A percentile compares a stretch with the other conserved stretches of the same genome.
Conservation (phyloP, 2,329 filamentous ascomycete genomes). For the Penicillium digitatum region DNA sequence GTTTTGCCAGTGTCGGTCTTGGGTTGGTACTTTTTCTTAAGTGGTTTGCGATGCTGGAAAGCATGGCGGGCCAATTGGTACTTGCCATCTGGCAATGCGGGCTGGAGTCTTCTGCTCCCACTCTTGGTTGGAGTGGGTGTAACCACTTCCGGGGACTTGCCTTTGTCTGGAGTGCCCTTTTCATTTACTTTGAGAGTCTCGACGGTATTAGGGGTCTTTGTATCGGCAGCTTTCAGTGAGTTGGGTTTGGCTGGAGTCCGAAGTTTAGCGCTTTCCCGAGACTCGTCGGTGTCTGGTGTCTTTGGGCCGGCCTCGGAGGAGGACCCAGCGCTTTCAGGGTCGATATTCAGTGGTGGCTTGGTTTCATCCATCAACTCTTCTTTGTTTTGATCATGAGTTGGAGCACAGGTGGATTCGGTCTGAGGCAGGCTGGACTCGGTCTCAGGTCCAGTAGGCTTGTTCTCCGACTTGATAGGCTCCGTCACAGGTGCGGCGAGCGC, state of each 20-base stretch:
- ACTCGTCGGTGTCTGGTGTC: constrained; percentile 4
- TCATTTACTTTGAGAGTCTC: background rate
- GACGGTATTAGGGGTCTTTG: background rate
- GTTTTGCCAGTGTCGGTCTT: constrained; percentile 4
- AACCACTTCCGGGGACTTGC: background rate
- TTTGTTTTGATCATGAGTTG: background rate
- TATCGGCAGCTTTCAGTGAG: background rate
- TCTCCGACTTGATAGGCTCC: background rate
- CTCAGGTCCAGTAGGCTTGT: background rate
- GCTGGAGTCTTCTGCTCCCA: background rate
- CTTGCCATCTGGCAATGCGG: background rate
- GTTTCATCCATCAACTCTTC: background rate
- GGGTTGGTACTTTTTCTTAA: constrained; percentile 4
- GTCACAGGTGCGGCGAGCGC: background rate
- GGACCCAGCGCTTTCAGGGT: background rate
- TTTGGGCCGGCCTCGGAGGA: background rate
- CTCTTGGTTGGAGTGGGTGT: background rate
- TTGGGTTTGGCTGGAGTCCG: background rate
- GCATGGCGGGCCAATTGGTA: background rate
- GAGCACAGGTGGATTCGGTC: background rate
- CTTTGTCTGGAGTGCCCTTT: background rate
- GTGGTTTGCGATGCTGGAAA: constrained; percentile 3
- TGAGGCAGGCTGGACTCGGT: background rate
- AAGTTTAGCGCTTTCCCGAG: background rate
- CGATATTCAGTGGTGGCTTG: background rate